A percentile compares a stretch with the other conserved stretches of the same genome.
phyloP scores from a whole-genome alignment of 768 basidiomycete species.

The Russula vinacea region DNA sequence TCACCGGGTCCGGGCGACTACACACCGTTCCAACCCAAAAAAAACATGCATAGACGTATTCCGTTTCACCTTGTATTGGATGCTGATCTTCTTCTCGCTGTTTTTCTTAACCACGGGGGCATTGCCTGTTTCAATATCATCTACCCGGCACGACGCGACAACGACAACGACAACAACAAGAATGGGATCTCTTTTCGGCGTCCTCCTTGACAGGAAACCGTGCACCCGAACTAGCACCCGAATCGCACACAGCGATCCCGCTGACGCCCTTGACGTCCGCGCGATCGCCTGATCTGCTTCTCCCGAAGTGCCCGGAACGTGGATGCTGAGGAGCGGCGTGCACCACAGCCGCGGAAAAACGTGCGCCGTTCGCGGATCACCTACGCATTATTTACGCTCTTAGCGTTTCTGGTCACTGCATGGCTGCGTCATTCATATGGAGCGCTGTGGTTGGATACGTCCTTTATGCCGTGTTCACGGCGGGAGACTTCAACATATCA shows the following conservation, averaged over 20 bases:
- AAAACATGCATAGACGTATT: slow-evolving; percentile 25
- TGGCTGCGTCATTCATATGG: slow-evolving; percentile 24
- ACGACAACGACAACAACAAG: slow-evolving; percentile 10
- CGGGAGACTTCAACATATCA: slow-evolving; percentile 26
- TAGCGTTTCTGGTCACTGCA: slow-evolving; percentile 20
- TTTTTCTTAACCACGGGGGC: slow-evolving; percentile 25
- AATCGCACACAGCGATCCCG: slow-evolving; percentile 15
- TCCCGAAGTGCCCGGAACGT: background rate
- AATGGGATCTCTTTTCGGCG: too few species aligned
- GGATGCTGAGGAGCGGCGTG: background rate
- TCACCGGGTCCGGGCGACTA: background rate
- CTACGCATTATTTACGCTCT: slow-evolving; percentile 26
- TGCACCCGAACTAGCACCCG: background rate
- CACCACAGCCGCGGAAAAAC: slow-evolving; percentile 16
- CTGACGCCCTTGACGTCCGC: slow-evolving; percentile 19
- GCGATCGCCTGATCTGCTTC: slow-evolving; percentile 14
- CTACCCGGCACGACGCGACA: slow-evolving; percentile 22
- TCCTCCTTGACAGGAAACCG: background rate
- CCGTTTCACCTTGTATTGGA: slow-evolving; percentile 31
- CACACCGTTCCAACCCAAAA: slow-evolving; percentile 3
- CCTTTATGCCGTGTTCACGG: slow-evolving; percentile 22
- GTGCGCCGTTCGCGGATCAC: slow-evolving; percentile 26
- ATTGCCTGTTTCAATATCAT: slow-evolving; percentile 29
- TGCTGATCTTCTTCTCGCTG: slow-evolving; percentile 27
- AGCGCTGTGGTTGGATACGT: slow-evolving; percentile 30